These are phyloP conservation scores for Blastocystis sp. DNA, from an alignment of 352 stramenopile genomes.

Conservation along the genomic window DNA sequence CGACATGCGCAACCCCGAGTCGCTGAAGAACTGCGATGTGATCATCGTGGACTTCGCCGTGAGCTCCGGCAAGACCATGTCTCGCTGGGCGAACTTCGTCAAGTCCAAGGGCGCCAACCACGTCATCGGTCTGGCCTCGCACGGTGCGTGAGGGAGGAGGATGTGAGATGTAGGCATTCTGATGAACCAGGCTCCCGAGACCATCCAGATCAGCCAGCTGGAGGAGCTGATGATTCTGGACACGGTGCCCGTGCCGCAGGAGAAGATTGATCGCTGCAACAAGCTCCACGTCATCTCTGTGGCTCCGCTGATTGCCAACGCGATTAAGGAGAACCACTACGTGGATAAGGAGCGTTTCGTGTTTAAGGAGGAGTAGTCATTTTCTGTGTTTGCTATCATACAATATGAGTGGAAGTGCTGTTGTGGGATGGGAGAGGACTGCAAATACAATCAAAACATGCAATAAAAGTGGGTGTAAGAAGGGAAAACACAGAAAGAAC, in stretches of 20 bases:
- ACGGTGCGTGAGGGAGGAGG: constrained; percentile 82
- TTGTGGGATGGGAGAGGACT: no score
- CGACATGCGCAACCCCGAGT: constrained; percentile 95
- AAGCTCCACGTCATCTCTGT: constrained; percentile 71
- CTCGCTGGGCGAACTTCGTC: constrained; percentile 91
- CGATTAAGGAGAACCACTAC: constrained; percentile 44
- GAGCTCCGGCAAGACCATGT: constrained; percentile 93
- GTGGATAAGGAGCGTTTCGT: constrained; percentile 58
- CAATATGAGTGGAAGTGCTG: no score
- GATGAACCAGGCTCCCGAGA: constrained; percentile 63
- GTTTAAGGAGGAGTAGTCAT: constrained; percentile 32
- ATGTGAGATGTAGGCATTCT: constrained; percentile 37
- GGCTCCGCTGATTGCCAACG: constrained; percentile 39
- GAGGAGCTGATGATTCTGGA: constrained; percentile 71
- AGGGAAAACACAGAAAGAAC: no score
- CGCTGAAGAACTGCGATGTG: constrained; percentile 94
- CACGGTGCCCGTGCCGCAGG: constrained; percentile 70
- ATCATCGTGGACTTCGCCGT: constrained; percentile 99
- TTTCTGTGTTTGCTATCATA: no score
- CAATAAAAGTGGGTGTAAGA: no score
- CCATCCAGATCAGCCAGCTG: constrained; percentile 54
- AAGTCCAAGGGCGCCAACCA: constrained; percentile 88
- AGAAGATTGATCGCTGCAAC: constrained; percentile 67
- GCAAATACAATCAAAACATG: no score
- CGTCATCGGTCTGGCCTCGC: constrained; percentile 95